phyloP scores from a whole-genome alignment of 75 land plant species.

The Cunninghamia lanceolata region DNA sequence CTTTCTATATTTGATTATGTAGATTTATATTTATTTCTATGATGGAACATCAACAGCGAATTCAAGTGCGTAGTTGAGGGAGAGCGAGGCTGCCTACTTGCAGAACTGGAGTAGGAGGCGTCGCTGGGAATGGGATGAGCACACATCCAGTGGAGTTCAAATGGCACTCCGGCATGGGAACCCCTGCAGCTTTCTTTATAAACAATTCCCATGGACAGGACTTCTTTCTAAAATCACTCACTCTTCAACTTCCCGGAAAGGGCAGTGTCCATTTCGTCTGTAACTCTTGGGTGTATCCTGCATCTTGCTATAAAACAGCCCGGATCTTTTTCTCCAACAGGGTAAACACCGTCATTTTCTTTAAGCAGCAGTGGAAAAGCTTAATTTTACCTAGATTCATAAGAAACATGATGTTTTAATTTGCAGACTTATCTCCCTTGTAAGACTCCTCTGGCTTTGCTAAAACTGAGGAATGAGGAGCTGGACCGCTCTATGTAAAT shows the following conservation, averaged over 20 bases:
- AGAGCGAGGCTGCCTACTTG: background rate
- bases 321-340: background rate
- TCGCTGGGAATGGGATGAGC: background rate
- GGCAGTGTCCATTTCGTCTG: conserved; percentile 8
- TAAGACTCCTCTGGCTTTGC: conserved; percentile 33
- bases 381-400: background rate
- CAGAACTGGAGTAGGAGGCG: background rate
- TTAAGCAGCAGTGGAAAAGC: too few relatives aligned
- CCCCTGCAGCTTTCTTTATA: conserved; percentile 14
- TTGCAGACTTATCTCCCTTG: conserved; percentile 43
- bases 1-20: background rate
- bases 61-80: background rate
- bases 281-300: conserved; percentile 5
- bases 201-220: background rate
- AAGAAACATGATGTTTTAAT: background rate
- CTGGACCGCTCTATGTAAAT: too few relatives aligned
- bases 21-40: background rate
- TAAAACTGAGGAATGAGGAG: conserved; percentile 31
- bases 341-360: background rate
- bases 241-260: conserved; percentile 6
- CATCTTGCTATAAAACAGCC: background rate
- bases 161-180: conserved; percentile 8
- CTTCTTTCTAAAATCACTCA: conserved; percentile 17
- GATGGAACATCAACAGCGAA: background rate
- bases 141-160: background rate